Conservation (phyloP, 305 asterid species). For the Rubia peregrina region DNA sequence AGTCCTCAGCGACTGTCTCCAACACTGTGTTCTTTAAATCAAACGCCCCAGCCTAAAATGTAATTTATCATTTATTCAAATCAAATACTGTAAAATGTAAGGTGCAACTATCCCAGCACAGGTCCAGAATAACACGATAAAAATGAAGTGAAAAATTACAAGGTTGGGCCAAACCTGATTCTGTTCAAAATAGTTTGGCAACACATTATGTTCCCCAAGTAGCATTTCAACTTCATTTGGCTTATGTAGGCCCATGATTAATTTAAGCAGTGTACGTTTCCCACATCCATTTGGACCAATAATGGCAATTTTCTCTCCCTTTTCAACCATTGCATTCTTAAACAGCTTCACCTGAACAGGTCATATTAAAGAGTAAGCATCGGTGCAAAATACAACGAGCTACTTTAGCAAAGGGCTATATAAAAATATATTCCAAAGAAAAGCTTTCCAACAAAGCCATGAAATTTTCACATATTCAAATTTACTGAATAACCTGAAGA, state of each 20-base stretch:
- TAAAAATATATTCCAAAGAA: not conserved
- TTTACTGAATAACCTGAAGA: not conserved
- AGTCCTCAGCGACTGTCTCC: slow-evolving; percentile 89
- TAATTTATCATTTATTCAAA: not conserved
- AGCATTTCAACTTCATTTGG: slow-evolving; percentile 58
- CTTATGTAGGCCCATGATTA: slow-evolving; percentile 79
- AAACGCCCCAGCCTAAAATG: slow-evolving; percentile 91
- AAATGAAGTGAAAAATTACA: not conserved
- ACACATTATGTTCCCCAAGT: slow-evolving; percentile 84
- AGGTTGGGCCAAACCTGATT: slow-evolving; percentile 63
- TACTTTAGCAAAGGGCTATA: not conserved
- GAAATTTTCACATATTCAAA: not conserved
- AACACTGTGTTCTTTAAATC: slow-evolving; percentile 82
- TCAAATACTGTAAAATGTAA: not conserved
- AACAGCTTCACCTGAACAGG: slow-evolving; percentile 53
- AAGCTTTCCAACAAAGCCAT: not conserved
- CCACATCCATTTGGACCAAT: slow-evolving; percentile 99
- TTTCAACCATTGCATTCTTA: slow-evolving; percentile 63
- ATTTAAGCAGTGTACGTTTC: slow-evolving; percentile 86
- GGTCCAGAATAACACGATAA: not conserved
- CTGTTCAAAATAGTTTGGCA: slow-evolving; percentile 94
- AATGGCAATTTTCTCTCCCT: slow-evolving; percentile 90
- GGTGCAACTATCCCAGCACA: not conserved
- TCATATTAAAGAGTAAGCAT: not conserved
- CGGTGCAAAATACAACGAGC: not conserved